Percentiles rank a stretch among this genome's conserved stretches.
phyloP scores from a whole-genome alignment of 805 yeast genomes.

The Ogataea kodamae region DNA sequence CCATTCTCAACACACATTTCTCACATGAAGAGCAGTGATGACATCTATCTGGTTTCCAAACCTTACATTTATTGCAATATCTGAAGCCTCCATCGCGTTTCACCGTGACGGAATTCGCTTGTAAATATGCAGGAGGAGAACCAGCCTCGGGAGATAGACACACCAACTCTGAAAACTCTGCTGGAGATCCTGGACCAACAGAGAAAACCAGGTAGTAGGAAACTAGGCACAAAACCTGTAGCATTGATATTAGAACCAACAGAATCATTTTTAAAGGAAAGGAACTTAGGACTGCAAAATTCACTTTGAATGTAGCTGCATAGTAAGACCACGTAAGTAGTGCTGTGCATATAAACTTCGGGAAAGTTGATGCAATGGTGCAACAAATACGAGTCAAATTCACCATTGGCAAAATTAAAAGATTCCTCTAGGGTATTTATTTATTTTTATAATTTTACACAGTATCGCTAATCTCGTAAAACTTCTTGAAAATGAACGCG shows the following conservation, averaged over 20 bases:
- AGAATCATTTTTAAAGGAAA: conserved; percentile 19
- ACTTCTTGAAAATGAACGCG: conserved; percentile 68
- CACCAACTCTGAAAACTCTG: conserved; percentile 47
- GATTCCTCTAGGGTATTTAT: conserved; percentile 2
- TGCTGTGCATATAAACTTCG: conserved; percentile 43
- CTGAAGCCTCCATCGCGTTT: conserved; percentile 63
- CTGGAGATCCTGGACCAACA: conserved; percentile 64
- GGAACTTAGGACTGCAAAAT: conserved; percentile 21
- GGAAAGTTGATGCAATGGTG: conserved; percentile 41
- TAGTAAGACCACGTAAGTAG: conserved; percentile 48
- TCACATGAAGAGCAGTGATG: conserved; percentile 54
- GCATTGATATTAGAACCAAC: conserved; percentile 25
- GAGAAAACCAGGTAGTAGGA: conserved; percentile 52
- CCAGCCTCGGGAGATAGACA: conserved; percentile 18
- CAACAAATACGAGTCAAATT: conserved; percentile 30
- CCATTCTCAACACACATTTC: conserved; percentile 49
- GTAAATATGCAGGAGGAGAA: conserved; percentile 41
- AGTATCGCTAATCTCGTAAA: conserved; percentile 46
- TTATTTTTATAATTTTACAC: conserved; percentile 1
- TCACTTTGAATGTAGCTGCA: conserved; percentile 33
- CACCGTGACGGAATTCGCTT: conserved; percentile 40
- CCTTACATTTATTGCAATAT: conserved; percentile 49
- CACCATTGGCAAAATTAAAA: conserved; percentile 6
- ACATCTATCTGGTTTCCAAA: conserved; percentile 59
- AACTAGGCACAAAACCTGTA: conserved; percentile 39